Base-by-base conservation (phyloP, 192 early-diverging fungal species). In the Umbelopsis ramanniana region DNA sequence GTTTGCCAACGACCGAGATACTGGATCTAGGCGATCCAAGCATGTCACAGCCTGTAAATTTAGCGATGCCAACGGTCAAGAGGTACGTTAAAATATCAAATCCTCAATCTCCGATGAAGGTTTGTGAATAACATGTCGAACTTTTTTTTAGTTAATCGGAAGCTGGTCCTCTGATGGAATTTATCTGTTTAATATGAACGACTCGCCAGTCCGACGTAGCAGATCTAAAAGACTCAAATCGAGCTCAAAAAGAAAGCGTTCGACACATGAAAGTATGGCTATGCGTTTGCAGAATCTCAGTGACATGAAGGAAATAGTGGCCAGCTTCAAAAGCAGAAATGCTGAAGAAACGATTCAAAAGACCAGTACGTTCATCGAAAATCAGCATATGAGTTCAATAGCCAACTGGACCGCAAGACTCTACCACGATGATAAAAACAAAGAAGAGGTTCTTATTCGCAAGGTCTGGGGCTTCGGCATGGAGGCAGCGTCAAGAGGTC, bases 101-200 rank as follows among this genome's bases (percentile, higher is more conserved):
- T 43, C 1, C 3, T 11, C 11, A 6, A 43, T 43, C 6, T 43
- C 40, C 8, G 40, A 43, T 2, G 6, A 12, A 43, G 11, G 11
- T 43, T 4, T 7, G 0, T 43, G 40, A 11, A 43, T 43, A 11
- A 43, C 40, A 43, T 24, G 35, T 17, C 10, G 22, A 46, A 43
- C 11, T 43, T 43, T 21, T n/a, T 4, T 4, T 46, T 75, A 86
- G 48, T 69, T 90, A 15, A 52, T 89, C 45, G 87, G 85, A 8
- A 89, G 85, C 43, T 90, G 89, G 89, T 82, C 82, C 71, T 82
- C 82, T 6, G 81, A 84, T 52, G 68, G 73, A 29, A 76, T 88
- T 4, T 89, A 89, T 63, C 47, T 89, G 37, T 90, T 90, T 78
- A 80, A 89, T 55, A 81, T 88, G 23, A 80, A 72, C n/a, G 76